Conservation (phyloP, 805 yeast species). For the Lipomyces anomalus region DNA sequence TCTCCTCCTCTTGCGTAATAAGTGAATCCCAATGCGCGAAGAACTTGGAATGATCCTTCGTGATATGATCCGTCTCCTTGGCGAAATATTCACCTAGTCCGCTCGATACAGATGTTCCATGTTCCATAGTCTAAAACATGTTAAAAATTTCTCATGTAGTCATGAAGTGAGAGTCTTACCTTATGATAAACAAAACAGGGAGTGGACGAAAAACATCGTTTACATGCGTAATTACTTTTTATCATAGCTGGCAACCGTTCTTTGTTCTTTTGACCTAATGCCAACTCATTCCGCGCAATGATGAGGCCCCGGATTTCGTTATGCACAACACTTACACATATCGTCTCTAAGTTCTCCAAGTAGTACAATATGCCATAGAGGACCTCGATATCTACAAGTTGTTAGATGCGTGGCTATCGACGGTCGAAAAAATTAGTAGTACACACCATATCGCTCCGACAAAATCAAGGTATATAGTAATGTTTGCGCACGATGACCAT, state of each 20-base stretch:
- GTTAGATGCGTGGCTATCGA: neutral
- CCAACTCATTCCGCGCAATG: conserved; percentile 64
- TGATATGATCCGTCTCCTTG: conserved; percentile 47
- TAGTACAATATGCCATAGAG: conserved; percentile 65
- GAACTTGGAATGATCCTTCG: conserved; percentile 46
- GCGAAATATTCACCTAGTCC: conserved; percentile 52
- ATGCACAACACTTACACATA: conserved; percentile 47
- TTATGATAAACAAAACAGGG: conserved; percentile 39
- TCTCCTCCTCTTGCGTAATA: conserved; percentile 67
- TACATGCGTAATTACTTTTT: conserved; percentile 18
- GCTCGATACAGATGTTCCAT: conserved; percentile 49
- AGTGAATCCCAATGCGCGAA: conserved; percentile 68
- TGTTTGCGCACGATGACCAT: conserved; percentile 80
- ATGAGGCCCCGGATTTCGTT: conserved; percentile 63
- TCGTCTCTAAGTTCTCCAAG: conserved; percentile 54
- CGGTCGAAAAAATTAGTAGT: neutral
- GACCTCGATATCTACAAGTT: conserved; percentile 47
- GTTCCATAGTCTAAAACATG: too few species aligned
- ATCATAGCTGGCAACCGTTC: conserved; percentile 8
- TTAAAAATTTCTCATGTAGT: too few species aligned
- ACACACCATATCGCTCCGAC: conserved; percentile 58
- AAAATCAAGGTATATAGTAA: conserved; percentile 72
- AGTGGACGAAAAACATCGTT: conserved; percentile 25
- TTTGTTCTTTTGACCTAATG: conserved; percentile 48
- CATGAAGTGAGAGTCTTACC: too few species aligned